Evolutionary conservation across 495 filamentous ascomycete species (phyloP), one percentile per base, ranked within the genome.

Genomic region (Margaritispora aquatica): DNA sequence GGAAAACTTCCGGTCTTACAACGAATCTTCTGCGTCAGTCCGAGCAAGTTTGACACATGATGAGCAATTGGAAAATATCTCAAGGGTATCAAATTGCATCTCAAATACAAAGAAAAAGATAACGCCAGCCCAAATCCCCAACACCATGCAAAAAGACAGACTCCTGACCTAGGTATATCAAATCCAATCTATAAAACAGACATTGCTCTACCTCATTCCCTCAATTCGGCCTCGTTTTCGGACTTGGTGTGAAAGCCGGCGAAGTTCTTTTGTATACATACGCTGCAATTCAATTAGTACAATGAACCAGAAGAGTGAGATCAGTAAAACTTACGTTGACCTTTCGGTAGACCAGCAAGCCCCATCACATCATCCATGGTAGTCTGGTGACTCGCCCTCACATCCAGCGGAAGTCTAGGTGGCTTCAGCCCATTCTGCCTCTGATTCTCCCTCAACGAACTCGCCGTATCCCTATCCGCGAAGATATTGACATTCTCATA

Each of bases 401-500:
- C 13, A 31, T n/a, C n/a, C n/a, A n/a, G n/a, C n/a, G 34, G 48
- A 9, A 24, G 22, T n/a, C n/a, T n/a, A 1, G n/a, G 21, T 1
- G 38, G 50, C 19, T 22, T 29, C 22, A 41, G 7, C 8, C n/a
- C 53, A 48, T 57, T 54, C 34, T 51, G n/a, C 21, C 55, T 44
- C 21, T 51, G 46, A 23, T 34, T 34, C 21, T 63, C 47, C 29
- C 65, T 20, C 27, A 67, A 23, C 15, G 58, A 21, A 66, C 66
- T 52, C 54, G 78, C 62, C 5, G 70, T 74, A 17, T 68, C 74
- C 10, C 81, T 81, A 55, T 88, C 86, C 4, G 85, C 82, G 70
- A 87, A 90, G 15, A 91, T 77, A 61, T 84, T 82, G 65, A 90
- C 89, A 70, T 81, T 85, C 68, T 87, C 83, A 29, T 67, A 68